These are phyloP conservation scores for Solanum clarkiae DNA, from an alignment of 257 asterid species.

Conservation along the genomic window DNA sequence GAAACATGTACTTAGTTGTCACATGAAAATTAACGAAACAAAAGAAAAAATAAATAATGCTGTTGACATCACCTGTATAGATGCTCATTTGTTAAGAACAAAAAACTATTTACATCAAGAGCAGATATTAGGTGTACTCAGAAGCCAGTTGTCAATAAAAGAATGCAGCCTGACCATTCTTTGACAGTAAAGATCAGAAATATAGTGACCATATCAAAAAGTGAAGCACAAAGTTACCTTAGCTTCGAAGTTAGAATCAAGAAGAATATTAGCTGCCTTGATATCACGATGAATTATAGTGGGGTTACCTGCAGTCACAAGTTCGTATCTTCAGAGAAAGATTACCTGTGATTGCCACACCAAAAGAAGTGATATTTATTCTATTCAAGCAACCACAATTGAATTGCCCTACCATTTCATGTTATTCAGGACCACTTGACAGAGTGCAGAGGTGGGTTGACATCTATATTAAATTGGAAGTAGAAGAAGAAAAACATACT, in stretches of 20 bases:
- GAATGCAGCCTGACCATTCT: background rate
- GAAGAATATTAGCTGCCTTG: conserved; percentile 18
- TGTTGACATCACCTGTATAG: background rate
- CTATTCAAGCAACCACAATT: background rate
- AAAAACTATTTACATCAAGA: background rate
- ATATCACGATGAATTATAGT: conserved; percentile 20
- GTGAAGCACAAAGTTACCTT: conserved; percentile 3
- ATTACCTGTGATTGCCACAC: background rate
- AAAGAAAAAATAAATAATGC: background rate
- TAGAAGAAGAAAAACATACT: background rate
- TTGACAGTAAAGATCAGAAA: background rate
- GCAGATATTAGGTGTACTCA: background rate
- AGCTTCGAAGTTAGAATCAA: conserved; percentile 9
- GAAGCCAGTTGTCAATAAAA: background rate
- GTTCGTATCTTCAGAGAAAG: background rate
- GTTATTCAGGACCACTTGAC: background rate
- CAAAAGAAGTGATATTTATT: background rate
- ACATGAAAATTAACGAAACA: background rate
- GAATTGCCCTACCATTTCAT: background rate
- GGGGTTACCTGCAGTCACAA: conserved; percentile 14
- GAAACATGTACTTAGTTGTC: background rate
- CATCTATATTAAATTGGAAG: background rate
- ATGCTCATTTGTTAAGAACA: background rate
- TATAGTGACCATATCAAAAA: background rate
- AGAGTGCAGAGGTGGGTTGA: background rate